These are phyloP conservation scores for Spraguea lophii DNA, from an alignment of 371 early-diverging fungal genomes.

Conservation along the genomic window DNA sequence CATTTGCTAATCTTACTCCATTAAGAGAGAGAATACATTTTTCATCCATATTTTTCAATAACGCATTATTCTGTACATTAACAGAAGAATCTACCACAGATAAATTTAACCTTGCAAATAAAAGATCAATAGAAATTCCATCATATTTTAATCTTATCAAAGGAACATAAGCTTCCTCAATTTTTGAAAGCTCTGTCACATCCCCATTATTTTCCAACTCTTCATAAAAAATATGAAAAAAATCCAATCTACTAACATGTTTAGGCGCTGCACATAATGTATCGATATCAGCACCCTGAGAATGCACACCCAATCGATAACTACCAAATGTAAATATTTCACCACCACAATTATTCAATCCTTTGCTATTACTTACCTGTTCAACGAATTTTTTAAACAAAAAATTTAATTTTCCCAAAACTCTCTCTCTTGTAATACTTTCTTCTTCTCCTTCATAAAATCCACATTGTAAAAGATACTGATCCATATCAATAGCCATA, in stretches of 20 bases:
- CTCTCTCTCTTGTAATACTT: slow-evolving; percentile 49
- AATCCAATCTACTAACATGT: slow-evolving; percentile 74
- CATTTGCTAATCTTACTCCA: slow-evolving; percentile 91
- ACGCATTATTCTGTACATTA: slow-evolving; percentile 60
- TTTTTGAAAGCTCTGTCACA: slow-evolving; percentile 64
- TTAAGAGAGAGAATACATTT: slow-evolving; percentile 73
- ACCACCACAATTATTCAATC: slow-evolving; percentile 67
- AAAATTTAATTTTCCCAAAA: slow-evolving; percentile 40
- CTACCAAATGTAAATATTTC: slow-evolving; percentile 97
- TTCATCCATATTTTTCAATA: slow-evolving; percentile 74
- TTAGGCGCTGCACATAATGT: slow-evolving; percentile 83
- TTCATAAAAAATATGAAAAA: slow-evolving; percentile 69
- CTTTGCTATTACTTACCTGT: slow-evolving; percentile 32
- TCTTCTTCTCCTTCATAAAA: slow-evolving; percentile 48
- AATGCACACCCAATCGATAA: slow-evolving; percentile 89
- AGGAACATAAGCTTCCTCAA: slow-evolving; percentile 77
- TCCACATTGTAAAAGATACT: slow-evolving; percentile 27
- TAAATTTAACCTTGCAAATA: slow-evolving; percentile 65
- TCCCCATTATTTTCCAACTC: slow-evolving; percentile 58
- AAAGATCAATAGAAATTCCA: slow-evolving; percentile 64
- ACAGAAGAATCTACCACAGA: slow-evolving; percentile 61
- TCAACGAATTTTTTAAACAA: slow-evolving; percentile 41
- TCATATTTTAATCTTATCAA: slow-evolving; percentile 64
- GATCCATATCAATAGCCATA: slow-evolving; percentile 16
- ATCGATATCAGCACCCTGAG: slow-evolving; percentile 85